Conservation (phyloP, 2,329 filamentous ascomycete genomes). For the Microsporum audouinii region DNA sequence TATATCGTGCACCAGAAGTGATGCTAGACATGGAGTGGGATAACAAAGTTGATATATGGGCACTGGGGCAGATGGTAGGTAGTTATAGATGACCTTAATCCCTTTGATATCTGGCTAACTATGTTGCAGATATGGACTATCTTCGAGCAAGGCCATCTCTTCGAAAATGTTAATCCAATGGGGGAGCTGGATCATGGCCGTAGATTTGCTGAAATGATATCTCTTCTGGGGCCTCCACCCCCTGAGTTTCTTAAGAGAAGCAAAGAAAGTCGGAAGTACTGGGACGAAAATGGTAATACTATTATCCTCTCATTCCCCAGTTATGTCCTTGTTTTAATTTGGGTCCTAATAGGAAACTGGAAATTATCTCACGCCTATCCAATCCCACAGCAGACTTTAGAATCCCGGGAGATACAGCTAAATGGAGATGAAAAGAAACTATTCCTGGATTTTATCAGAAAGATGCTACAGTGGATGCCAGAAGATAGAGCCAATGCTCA, state of each 20-base stretch:
- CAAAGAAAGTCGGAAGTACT: slow-evolving; percentile 5
- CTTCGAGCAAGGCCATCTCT: slow-evolving; percentile 3
- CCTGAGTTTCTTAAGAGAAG: slow-evolving; percentile 8
- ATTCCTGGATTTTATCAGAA: slow-evolving; percentile 22
- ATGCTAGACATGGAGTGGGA: slow-evolving; percentile 22
- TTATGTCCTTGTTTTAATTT: background rate
- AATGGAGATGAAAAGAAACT: slow-evolving; percentile 21
- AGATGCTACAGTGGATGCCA: slow-evolving; percentile 26
- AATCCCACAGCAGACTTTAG: slow-evolving; percentile 5
- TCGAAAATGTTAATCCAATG: slow-evolving; percentile 2
- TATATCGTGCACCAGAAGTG: slow-evolving; percentile 24
- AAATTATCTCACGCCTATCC: slow-evolving; percentile 8
- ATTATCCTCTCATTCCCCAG: background rate
- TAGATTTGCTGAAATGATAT: slow-evolving; percentile 4
- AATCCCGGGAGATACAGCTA: background rate
- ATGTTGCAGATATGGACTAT: background rate
- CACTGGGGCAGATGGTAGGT: background rate
- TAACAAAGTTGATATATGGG: slow-evolving; percentile 23
- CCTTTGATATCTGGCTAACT: background rate
- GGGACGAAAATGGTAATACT: slow-evolving; percentile 8
- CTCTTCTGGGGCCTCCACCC: slow-evolving; percentile 6
- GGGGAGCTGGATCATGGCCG: slow-evolving; percentile 2
- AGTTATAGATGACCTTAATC: background rate
- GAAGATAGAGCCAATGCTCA: slow-evolving; percentile 23
- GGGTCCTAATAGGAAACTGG: slow-evolving; percentile 3